Conservation (phyloP, 768 basidiomycete species). For the Leccinum subtestaceum region DNA sequence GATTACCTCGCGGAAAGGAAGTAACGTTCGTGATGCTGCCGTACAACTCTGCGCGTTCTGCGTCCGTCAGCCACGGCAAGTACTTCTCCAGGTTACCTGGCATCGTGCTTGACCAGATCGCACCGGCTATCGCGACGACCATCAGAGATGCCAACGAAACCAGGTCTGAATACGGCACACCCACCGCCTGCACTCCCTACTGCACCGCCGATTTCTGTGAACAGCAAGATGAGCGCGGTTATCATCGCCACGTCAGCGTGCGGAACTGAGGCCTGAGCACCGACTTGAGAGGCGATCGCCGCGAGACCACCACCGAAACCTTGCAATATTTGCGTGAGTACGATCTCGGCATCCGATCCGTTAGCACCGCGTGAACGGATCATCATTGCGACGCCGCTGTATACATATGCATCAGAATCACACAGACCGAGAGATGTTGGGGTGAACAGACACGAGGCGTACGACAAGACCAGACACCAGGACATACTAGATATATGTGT, state of each 20-base stretch:
- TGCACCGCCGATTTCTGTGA: constrained; percentile 67
- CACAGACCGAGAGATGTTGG: neutral
- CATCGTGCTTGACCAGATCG: constrained; percentile 67
- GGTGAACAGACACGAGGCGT: constrained; percentile 44
- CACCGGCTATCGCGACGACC: constrained; percentile 43
- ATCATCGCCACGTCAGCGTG: constrained; percentile 66
- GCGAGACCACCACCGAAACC: constrained; percentile 75
- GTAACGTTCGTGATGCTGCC: constrained; percentile 55
- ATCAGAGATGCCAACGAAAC: neutral
- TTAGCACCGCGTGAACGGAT: constrained; percentile 65
- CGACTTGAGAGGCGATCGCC: constrained; percentile 52
- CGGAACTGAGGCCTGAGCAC: constrained; percentile 62
- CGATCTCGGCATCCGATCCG: constrained; percentile 52
- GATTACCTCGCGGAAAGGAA: constrained; percentile 46
- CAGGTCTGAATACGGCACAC: constrained; percentile 19
- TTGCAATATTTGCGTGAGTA: constrained; percentile 68
- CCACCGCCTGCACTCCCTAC: constrained; percentile 61
- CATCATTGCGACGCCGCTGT: constrained; percentile 64
- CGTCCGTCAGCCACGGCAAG: constrained; percentile 48
- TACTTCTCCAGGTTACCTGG: constrained; percentile 54
- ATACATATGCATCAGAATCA: neutral
- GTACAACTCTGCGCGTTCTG: constrained; percentile 46
- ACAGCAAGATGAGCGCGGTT: constrained; percentile 62
- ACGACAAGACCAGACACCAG: constrained; percentile 57
- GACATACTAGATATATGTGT: constrained; percentile 33